Percentiles rank a stretch among this genome's conserved stretches.
These are phyloP conservation scores for Saururus chinensis DNA, from an alignment of 164 flowering plant genomes.

Conservation along the genomic window DNA sequence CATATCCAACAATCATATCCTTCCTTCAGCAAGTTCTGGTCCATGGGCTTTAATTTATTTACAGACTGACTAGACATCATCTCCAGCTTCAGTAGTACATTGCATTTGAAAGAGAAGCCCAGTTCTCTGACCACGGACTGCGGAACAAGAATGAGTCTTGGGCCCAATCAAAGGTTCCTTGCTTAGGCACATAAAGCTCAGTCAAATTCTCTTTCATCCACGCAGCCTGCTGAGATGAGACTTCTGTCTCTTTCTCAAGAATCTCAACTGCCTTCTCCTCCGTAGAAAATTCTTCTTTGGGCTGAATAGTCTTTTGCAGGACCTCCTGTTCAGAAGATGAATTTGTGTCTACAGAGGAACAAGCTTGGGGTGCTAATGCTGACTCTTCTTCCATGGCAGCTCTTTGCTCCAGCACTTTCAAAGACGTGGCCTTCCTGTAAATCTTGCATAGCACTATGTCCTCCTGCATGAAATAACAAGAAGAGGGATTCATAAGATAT, in stretches of 20 bases:
- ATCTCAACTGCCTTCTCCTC: constrained; percentile 7
- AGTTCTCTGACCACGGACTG: constrained; percentile 60
- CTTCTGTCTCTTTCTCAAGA: constrained; percentile 6
- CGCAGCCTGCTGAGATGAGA: constrained; percentile 7
- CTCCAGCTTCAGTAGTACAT: constrained; percentile 13
- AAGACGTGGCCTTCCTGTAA: constrained; percentile 82
- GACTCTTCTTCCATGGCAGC: constrained; percentile 61
- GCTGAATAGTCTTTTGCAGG: neutral
- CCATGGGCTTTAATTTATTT: neutral
- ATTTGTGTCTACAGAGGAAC: constrained; percentile 12
- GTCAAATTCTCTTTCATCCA: constrained; percentile 26
- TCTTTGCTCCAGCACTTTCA: constrained; percentile 80
- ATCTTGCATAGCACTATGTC: constrained; percentile 73
- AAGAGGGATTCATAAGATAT: neutral
- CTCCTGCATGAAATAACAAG: constrained; percentile 14
- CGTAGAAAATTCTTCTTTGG: neutral
- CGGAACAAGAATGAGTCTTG: constrained; percentile 42
- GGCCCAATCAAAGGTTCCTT: constrained; percentile 36
- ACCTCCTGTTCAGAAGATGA: constrained; percentile 17
- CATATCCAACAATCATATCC: too few species aligned
- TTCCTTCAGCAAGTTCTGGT: too few species aligned
- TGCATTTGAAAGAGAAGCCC: constrained; percentile 14
- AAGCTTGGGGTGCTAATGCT: constrained; percentile 6
- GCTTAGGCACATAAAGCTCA: constrained; percentile 58
- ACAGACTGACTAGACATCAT: neutral